A percentile compares a stretch with the other conserved stretches of the same genome.
Conservation (phyloP, 2,329 filamentous ascomycete species). For the Penicillium sp. region DNA sequence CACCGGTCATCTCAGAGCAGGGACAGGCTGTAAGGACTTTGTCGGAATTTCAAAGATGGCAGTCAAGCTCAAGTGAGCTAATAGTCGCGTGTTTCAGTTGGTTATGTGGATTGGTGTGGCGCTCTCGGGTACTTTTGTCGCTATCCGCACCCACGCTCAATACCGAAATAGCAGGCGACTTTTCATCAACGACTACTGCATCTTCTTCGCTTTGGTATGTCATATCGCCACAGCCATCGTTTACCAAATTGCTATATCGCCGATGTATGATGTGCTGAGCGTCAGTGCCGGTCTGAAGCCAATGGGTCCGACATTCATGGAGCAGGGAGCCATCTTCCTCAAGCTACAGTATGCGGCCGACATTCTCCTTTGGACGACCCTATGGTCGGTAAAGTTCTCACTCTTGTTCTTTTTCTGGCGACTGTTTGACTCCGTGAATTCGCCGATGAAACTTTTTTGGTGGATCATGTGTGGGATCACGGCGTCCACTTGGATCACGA, state of each 20-base stretch:
- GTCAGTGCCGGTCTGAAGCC: neutral
- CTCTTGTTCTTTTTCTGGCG: neutral
- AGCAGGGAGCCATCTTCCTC: neutral
- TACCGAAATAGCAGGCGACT: neutral
- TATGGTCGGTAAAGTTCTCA: neutral
- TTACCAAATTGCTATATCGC: neutral
- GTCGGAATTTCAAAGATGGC: neutral
- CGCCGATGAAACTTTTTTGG: neutral
- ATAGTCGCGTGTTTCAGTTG: neutral
- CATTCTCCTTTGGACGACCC: neutral
- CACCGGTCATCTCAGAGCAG: neutral
- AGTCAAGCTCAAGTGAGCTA: neutral
- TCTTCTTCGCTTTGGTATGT: neutral
- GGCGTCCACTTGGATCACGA: neutral
- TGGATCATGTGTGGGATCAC: neutral
- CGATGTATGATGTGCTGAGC: neutral
- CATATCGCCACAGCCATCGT: neutral
- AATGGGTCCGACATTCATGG: neutral
- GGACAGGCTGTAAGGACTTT: neutral
- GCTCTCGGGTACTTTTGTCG: neutral
- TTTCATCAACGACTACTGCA: neutral
- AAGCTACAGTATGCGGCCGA: neutral
- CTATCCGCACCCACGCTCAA: neutral
- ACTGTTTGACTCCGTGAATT: neutral
- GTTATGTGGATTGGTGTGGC: neutral